Evolutionary conservation across 108 stramenopile genomes (phyloP).

Genomic region (Cyclostephanos tholiformis): DNA sequence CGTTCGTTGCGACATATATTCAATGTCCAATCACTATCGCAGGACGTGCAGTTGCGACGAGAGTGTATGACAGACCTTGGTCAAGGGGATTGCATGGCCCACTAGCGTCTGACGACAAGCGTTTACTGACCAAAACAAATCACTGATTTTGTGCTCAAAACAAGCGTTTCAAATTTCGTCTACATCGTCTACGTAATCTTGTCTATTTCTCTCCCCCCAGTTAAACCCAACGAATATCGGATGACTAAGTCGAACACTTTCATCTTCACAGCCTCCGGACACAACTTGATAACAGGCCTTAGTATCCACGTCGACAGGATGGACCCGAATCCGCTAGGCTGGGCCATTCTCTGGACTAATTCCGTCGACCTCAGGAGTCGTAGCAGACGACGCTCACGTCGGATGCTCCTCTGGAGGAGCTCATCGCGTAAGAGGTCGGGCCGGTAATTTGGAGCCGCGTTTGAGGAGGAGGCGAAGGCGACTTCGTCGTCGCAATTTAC

Average conservation of each 20-base stretch:
- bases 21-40: too few species aligned
- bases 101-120: too few species aligned
- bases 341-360: conserved; percentile 79
- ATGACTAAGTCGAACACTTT: conserved; percentile 75
- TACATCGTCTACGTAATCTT: background rate
- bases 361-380: conserved; percentile 80
- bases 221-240: conserved; percentile 73
- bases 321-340: conserved; percentile 59
- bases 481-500: conserved; percentile 11
- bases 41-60: too few species aligned
- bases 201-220: conserved; percentile 2
- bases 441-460: conserved; percentile 42
- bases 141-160: too few species aligned
- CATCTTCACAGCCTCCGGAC: conserved; percentile 71
- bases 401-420: conserved; percentile 53
- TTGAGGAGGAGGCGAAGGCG: background rate
- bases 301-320: conserved; percentile 60
- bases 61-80: too few species aligned
- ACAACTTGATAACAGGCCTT: conserved; percentile 67
- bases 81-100: too few species aligned
- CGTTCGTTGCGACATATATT: too few species aligned
- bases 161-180: background rate
- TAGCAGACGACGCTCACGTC: conserved; percentile 59
- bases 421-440: conserved; percentile 58
- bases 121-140: too few species aligned